A percentile compares a stretch with the other conserved stretches of the same genome.
phyloP scores from a whole-genome alignment of 176 grass and related monocot genomes.

The Rhynchospora tenuis region DNA sequence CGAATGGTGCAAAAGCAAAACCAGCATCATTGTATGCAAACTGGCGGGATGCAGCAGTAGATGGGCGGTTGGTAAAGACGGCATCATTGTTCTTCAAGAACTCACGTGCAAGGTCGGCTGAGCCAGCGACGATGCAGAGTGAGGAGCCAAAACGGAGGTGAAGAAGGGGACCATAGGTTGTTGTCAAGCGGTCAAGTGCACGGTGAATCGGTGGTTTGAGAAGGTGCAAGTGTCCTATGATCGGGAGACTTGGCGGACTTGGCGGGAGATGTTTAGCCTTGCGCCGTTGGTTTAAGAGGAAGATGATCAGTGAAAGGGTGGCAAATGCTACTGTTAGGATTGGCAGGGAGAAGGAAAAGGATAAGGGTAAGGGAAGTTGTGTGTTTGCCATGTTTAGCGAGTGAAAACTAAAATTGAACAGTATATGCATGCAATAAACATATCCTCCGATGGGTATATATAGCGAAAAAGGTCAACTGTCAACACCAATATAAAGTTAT shows the following conservation, averaged over 20 bases:
- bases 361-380: background rate
- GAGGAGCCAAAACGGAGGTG: constrained; percentile 51
- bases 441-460: background rate
- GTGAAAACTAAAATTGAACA: background rate
- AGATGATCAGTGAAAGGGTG: constrained; percentile 8
- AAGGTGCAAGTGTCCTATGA: constrained; percentile 54
- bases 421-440: background rate
- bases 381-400: background rate
- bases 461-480: background rate
- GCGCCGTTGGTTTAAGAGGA: background rate
- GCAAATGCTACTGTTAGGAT: background rate
- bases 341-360: background rate
- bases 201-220: constrained; percentile 31
- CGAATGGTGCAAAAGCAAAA: constrained; percentile 60
- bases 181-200: constrained; percentile 34
- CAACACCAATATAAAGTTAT: background rate
- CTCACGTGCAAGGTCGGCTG: constrained; percentile 31
- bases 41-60: constrained; percentile 27
- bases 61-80: constrained; percentile 43
- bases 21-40: constrained; percentile 43
- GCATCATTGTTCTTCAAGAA: constrained; percentile 31
- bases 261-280: constrained; percentile 29
- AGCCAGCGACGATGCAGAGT: constrained; percentile 33
- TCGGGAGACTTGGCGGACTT: constrained; percentile 26
- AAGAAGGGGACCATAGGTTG: constrained; percentile 28